Base-by-base conservation (phyloP, 2,329 filamentous ascomycete species). In the Fusarium sp. region DNA sequence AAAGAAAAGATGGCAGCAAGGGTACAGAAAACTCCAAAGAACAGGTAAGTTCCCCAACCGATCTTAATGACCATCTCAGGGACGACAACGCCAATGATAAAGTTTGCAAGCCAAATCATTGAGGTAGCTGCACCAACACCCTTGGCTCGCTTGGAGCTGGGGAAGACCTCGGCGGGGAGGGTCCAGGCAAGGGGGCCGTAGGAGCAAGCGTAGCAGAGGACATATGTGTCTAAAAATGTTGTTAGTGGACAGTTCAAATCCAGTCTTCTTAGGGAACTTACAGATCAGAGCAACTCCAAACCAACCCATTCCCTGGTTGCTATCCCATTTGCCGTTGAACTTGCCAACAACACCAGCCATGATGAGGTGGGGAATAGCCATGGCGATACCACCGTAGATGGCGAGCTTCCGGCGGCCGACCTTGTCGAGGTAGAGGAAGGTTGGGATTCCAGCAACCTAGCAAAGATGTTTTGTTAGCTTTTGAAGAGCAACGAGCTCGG, bases 61-160 rank as follows among this genome's bases (percentile, higher is more conserved):
- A 86, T 88, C 45, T 86, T 85, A 63, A 88, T 80, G 7, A 90
- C 82, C 50, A 91, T 84, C 2, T 87, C 86, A 0, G 88, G 89
- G 0, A 87, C 89, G 17, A 88, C 86, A 22, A 90, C 83, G 9
- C 88, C 88, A 56, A 80, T 73, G 33, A 79, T 86, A 64, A 81
- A 82, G 68, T 80, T 81, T 6, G 74, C 76, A 7, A 85, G 64
- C 83, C 83, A 85, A 43, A 80, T 80, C 47, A 78, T 80, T 0
- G 79, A 78, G 0, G 81, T 82, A 0, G 80, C 76, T 3, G 80
- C 72, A 0, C 79, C 82, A 1, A 84, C 82, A 3, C 84, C 82
- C 66, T 84, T 84, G 0, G 82, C 79, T 4, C 83, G 76, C 10
- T 71, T 80, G 0, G 81, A 76, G n/a, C 69, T 81, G 0, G 82